Evolutionary conservation across 2,329 filamentous ascomycete species (phyloP).

Genomic region (Pseudogymnoascus sp.): DNA sequence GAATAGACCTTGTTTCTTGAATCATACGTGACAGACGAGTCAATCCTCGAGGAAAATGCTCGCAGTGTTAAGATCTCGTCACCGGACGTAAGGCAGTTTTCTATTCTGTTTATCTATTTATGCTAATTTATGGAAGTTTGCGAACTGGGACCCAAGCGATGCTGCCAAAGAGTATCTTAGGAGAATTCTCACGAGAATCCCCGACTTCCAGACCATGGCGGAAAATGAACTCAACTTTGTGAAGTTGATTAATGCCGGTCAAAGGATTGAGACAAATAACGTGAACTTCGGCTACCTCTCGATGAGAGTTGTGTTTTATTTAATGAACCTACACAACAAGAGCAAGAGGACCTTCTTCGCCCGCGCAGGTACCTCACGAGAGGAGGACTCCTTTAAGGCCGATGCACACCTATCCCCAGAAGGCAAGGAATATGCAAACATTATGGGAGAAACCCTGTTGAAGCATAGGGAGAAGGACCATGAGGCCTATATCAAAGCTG

Average conservation of each 20-base stretch:
- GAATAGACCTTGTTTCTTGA: constrained; percentile 90
- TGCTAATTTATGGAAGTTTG: constrained; percentile 51
- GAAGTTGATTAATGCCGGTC: constrained; percentile 98
- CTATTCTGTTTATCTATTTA: not conserved
- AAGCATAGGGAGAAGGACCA: constrained; percentile 78
- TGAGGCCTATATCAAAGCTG: constrained; percentile 57
- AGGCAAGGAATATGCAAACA: constrained; percentile 71
- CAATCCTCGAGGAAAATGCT: constrained; percentile 92
- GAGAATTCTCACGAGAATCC: constrained; percentile 86
- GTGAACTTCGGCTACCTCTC: constrained; percentile 94
- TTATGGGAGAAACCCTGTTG: constrained; percentile 77
- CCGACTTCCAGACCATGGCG: constrained; percentile 93
- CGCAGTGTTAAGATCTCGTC: constrained; percentile 96
- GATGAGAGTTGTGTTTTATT: constrained; percentile 95
- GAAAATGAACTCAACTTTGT: constrained; percentile 93
- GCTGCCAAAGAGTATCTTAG: constrained; percentile 86
- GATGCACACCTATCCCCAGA: constrained; percentile 78
- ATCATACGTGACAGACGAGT: constrained; percentile 86
- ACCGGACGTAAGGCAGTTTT: constrained; percentile 60
- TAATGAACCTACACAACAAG: constrained; percentile 96
- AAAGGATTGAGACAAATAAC: constrained; percentile 92
- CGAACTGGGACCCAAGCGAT: constrained; percentile 84
- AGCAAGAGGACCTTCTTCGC: constrained; percentile 89
- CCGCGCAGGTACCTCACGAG: constrained; percentile 74
- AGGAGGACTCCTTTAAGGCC: constrained; percentile 85